phyloP scores from a whole-genome alignment of 2,329 filamentous ascomycete genomes.

The Fusarium sp. region DNA sequence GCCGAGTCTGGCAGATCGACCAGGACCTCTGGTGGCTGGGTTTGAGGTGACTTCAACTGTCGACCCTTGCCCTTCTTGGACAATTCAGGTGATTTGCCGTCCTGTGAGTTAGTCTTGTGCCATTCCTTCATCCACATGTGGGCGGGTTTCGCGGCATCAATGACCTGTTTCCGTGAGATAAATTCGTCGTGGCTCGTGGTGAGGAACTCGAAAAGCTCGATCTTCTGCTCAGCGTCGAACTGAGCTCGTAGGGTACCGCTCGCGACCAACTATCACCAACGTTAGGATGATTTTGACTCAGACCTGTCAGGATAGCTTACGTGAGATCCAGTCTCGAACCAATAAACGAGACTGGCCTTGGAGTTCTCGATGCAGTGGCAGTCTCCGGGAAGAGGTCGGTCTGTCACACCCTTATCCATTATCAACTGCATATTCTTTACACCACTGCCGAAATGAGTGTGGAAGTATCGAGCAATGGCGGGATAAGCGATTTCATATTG shows the following conservation, averaged over 20 bases:
- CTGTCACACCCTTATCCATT: slow-evolving; percentile 73
- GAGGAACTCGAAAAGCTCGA: slow-evolving; percentile 86
- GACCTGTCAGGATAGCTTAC: slow-evolving; percentile 58
- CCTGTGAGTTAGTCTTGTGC: slow-evolving; percentile 67
- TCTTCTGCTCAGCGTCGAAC: slow-evolving; percentile 81
- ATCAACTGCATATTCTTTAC: slow-evolving; percentile 88
- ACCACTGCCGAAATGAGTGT: slow-evolving; percentile 87
- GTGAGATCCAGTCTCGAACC: slow-evolving; percentile 85
- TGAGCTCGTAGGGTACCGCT: slow-evolving; percentile 81
- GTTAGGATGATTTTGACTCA: slow-evolving; percentile 41
- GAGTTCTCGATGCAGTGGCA: slow-evolving; percentile 80
- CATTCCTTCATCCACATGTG: slow-evolving; percentile 76
- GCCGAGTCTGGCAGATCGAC: slow-evolving; percentile 69
- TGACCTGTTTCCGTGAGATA: slow-evolving; percentile 74
- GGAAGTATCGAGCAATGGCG: slow-evolving; percentile 87
- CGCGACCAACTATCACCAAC: slow-evolving; percentile 72
- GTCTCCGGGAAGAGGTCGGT: slow-evolving; percentile 68
- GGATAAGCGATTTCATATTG: slow-evolving; percentile 87
- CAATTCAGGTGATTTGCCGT: slow-evolving; percentile 73
- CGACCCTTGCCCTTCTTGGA: slow-evolving; percentile 73
- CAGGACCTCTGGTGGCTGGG: slow-evolving; percentile 66
- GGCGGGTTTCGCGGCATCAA: slow-evolving; percentile 69
- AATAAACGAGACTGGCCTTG: slow-evolving; percentile 86
- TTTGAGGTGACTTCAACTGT: slow-evolving; percentile 68
- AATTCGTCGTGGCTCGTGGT: slow-evolving; percentile 85